Percentiles rank a stretch among this genome's conserved stretches.
Evolutionary conservation across 2,329 filamentous ascomycete species (phyloP).

Genomic region (Alternaria angustiovoidea): DNA sequence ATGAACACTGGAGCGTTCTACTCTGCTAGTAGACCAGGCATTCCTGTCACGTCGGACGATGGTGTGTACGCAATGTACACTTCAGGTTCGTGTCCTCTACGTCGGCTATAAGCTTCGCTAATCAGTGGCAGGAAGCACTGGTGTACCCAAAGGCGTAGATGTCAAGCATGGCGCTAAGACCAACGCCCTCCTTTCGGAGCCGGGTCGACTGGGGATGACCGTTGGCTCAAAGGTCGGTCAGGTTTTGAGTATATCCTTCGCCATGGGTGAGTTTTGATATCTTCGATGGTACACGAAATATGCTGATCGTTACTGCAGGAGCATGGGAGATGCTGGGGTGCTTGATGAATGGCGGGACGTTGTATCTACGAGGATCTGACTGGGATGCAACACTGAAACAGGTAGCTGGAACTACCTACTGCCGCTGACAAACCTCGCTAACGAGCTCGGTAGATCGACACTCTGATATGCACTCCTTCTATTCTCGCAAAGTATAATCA

Average conservation of each 20-base stretch:
- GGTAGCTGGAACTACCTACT: slow-evolving; percentile 41
- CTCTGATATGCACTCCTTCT: slow-evolving; percentile 64
- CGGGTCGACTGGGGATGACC: slow-evolving; percentile 61
- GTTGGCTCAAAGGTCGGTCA: slow-evolving; percentile 63
- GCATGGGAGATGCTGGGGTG: slow-evolving; percentile 68
- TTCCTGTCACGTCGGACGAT: slow-evolving; percentile 29
- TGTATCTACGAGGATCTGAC: slow-evolving; percentile 60
- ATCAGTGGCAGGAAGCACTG: slow-evolving; percentile 57
- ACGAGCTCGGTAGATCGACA: slow-evolving; percentile 54
- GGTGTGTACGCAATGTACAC: slow-evolving; percentile 60
- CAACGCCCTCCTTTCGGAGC: slow-evolving; percentile 62
- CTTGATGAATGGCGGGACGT: slow-evolving; percentile 65
- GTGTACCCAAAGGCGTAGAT: slow-evolving; percentile 67
- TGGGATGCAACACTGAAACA: slow-evolving; percentile 59
- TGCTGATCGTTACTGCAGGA: slow-evolving; percentile 47
- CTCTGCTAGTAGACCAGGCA: slow-evolving; percentile 25
- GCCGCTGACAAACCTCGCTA: slow-evolving; percentile 1
- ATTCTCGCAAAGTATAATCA: slow-evolving; percentile 62
- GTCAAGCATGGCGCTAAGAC: slow-evolving; percentile 64
- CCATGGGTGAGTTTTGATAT: slow-evolving; percentile 63
- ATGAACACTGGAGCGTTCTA: slow-evolving; percentile 22
- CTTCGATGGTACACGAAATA: background rate
- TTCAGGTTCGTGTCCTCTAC: slow-evolving; percentile 45
- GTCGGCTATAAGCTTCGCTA: background rate
- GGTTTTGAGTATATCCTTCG: slow-evolving; percentile 66